A percentile compares a stretch with the other conserved stretches of the same genome.
Conservation (phyloP, 176 grass and related monocot genomes). For the Oryza glumipatula region DNA sequence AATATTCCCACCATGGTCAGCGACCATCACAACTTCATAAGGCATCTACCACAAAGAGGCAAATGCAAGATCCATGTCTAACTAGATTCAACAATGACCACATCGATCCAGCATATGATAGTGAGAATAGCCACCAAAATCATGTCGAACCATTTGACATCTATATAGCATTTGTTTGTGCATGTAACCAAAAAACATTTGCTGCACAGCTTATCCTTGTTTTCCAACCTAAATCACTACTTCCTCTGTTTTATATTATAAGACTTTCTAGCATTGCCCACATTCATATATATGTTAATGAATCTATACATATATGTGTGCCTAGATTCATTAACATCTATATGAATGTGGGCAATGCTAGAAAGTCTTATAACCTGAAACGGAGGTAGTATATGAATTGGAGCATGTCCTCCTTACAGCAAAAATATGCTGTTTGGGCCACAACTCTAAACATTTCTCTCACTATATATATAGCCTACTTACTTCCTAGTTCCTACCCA, state of each 20-base stretch:
- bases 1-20: neutral
- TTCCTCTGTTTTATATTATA: too few species aligned
- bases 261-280: too few species aligned
- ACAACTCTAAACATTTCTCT: neutral
- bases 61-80: slow-evolving; percentile 2
- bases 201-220: neutral
- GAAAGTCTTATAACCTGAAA: too few species aligned
- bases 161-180: neutral
- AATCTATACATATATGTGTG: too few species aligned
- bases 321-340: too few species aligned
- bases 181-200: neutral
- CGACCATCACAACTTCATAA: neutral
- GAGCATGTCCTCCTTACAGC: slow-evolving; percentile 4
- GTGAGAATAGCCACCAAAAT: neutral
- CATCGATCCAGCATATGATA: neutral
- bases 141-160: neutral
- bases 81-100: slow-evolving; percentile 26
- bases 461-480: too few species aligned
- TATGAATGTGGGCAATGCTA: too few species aligned
- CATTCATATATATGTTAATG: too few species aligned
- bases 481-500: neutral
- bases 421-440: neutral
- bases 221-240: neutral
- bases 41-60: slow-evolving; percentile 1
- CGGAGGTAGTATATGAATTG: neutral